Base-by-base conservation (phyloP, 1,139 yeast species). In the Yamadazyma jaroonii region DNA sequence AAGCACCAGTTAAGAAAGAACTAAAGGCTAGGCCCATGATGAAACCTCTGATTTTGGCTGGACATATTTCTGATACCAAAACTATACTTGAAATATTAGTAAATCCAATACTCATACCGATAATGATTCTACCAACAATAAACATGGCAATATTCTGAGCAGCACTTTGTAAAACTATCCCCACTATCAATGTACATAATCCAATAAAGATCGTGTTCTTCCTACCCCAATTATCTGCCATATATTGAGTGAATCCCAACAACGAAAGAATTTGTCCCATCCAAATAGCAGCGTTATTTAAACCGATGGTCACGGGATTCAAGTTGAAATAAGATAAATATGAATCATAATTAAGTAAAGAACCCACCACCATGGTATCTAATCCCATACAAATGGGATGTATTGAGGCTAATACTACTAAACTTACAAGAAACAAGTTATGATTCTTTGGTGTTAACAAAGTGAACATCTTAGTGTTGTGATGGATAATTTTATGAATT, bases 91-190 rank as follows among this genome's bases (percentile, higher is more conserved):
- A 33, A 24, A 42, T 40, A 21, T 36, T 35, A 12, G 45, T 42
- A 9, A 44, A 12, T 3, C 41, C 32, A 11, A 34, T 21, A 12
- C 56, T 55, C 27, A 42, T 35, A 3, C 57, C 56, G 30, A 52
- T 15, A 9, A 49, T 20, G 11, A 51, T 35, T 37, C 57, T 40
- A 2, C 52, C 50, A 17, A 41, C 44, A 12, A 51, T 32, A 30
- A 50, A 52, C 49, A 52, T 49, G 3, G 40, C 57, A 25, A 41
- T 41, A 31, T 46, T 40, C 31, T 43, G 45, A 13, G 56, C 46
- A 9, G 49, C 52, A 25, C 45, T 32, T 31, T 52, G 56, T 20
- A 53, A 38, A 3, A 38, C 32, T 11, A 44, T 47, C 1, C 56
- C 56, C n/a, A 47, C 25, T 3, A 36, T 11, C 7, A 45, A 29